Base-by-base conservation (phyloP, 305 asterid species). In the Fraxinus albicans region DNA sequence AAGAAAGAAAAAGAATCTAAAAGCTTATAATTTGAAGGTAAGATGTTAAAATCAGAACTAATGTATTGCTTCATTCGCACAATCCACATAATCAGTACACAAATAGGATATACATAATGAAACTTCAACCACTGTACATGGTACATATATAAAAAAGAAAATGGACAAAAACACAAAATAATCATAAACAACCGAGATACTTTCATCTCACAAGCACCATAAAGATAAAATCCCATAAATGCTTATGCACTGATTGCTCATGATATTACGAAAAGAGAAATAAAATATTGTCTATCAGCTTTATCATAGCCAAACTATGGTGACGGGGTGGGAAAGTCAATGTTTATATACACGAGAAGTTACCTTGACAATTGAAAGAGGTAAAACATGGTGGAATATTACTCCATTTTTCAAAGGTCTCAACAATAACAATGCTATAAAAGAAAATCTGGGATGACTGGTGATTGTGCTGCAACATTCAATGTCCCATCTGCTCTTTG, bases 361-460 rank as follows among this genome's bases (percentile, higher is more conserved):
- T 79, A 88, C 90, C 91, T 87, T 77, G 85, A 81, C 58, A 76
- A n/a, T 23, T 25, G 21, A 75, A 73, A 83, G 79, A 76, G 69
- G 65, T 9, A 35, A 76, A 70, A 38, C 60, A 25, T 47, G 42
- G 77, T 35, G 84, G 42, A 73, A 47, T 65, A 80, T 81, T 80
- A 17, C 53, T 55, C 53, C 75, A 42, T 7, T 50, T 73, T 38
- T 76, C 21, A 35, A 40, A 83, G 69, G 73, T 40, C 73, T 47
- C 29, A 15, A 78, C 29, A 23, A 77, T 44, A 50, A 55, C 81
- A 83, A 72, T 85, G 91, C 93, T 93, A 95, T 79, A 95, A 89
- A 65, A 95, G 98, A 92, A 94, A 95, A 89, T 95, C 99, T 34
- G 97, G 99, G 80, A 94, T 89, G 9, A 93, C 99, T 4, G 93